These are phyloP conservation scores for Xylariaceae sp. DNA, from an alignment of 2,329 filamentous ascomycete species.

Conservation along the genomic window DNA sequence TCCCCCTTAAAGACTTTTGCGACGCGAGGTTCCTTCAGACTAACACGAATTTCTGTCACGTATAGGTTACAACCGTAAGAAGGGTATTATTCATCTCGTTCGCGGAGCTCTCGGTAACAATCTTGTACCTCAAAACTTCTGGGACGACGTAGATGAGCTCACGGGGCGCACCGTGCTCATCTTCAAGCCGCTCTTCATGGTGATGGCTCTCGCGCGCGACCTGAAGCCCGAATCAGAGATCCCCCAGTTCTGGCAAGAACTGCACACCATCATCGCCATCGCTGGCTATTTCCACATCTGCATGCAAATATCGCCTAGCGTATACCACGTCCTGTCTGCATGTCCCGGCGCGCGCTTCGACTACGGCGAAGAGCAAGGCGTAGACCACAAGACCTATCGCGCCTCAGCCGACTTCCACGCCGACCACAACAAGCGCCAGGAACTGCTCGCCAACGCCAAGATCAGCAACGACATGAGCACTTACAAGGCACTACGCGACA, in stretches of 20 bases:
- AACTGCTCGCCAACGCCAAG: constrained; percentile 6
- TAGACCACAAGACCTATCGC: constrained; percentile 21
- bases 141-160: constrained; percentile 34
- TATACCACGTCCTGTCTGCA: constrained; percentile 30
- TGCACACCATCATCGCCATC: constrained; percentile 27
- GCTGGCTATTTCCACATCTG: constrained; percentile 29
- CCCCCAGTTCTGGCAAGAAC: constrained; percentile 22
- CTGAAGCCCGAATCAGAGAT: background rate
- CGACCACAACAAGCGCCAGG: constrained; percentile 15
- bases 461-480: background rate
- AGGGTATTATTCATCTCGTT: constrained; percentile 29
- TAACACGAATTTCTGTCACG: too few species aligned
- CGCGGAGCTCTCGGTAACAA: constrained; percentile 22
- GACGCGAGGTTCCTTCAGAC: too few species aligned
- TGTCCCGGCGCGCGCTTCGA: constrained; percentile 30
- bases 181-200: constrained; percentile 36
- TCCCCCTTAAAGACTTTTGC: too few species aligned
- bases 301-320: constrained; percentile 25
- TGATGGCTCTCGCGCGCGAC: constrained; percentile 19
- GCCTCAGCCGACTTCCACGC: constrained; percentile 20
- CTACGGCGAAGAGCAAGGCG: constrained; percentile 23
- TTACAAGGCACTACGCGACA: background rate
- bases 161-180: constrained; percentile 31
- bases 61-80: constrained; percentile 36
- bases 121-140: constrained; percentile 34